Evolutionary conservation across 2,329 filamentous ascomycete genomes (phyloP), one percentile per base, ranked within the genome.

Genomic region (Diaporthe citri): DNA sequence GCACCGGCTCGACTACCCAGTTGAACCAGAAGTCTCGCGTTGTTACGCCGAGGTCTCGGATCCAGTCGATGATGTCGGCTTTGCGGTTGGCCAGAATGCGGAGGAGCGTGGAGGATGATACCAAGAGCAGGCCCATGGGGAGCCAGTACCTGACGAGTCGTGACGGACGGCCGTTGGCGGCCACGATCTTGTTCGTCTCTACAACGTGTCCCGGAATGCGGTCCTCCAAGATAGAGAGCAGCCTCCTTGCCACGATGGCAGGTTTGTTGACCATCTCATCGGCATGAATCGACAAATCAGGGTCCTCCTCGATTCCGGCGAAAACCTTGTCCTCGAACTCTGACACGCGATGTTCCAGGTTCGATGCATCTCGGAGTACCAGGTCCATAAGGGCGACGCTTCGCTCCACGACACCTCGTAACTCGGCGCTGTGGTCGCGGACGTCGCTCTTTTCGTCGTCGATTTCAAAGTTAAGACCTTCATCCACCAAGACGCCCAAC

Each of bases 1-100:
- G 91, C 0, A 92, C 88, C 0, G 97, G 97, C 77, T 97, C 93
- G 15, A 99, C 87, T 4, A 99, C 93, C 97, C 97, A 99, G 82
- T 99, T 99, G 76, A 92, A 88, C 94, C 96, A 98, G 82, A 99
- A 99, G 83, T 97, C 96, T 72, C 94, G 89, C 1, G 92, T 86
- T 0, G 97, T 99, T 2, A 87, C 86, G 10, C 95, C 96, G 36
- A 98, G 85, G 77, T 97, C 94, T 48, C 89, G 87, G 59, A 97
- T 87, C 95, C 96, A 98, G 62, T 91, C 88, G 36, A 94, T 78
- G 28, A 99, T 93, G 78, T 96, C 94, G 28, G 93, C 93, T 79
- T 91, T 91, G 70, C 92, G 90, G 80, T 93, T 94, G 76, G 94
- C 88, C 41, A 97, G 84, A 51, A 98, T 90, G 31, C 93, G 92